Evolutionary conservation across 1,139 yeast species (phyloP).

Genomic region (Maudiozyma humilis): DNA sequence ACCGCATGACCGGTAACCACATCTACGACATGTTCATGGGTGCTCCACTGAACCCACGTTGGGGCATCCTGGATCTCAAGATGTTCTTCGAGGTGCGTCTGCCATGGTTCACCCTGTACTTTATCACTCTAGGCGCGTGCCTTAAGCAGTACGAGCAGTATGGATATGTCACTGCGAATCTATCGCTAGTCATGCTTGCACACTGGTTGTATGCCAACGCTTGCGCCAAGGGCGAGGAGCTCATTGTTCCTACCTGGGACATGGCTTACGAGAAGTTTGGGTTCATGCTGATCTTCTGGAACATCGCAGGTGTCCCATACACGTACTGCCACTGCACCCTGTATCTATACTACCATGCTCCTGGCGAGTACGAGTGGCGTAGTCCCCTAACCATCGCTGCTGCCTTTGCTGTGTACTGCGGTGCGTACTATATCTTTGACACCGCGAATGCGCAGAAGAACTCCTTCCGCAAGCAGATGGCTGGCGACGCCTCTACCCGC

Average conservation of each 20-base stretch:
- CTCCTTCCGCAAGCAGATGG: constrained; percentile 76
- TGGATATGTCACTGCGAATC: constrained; percentile 74
- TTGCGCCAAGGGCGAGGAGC: constrained; percentile 93
- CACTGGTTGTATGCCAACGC: constrained; percentile 96
- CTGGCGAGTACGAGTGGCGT: constrained; percentile 71
- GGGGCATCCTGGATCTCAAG: constrained; percentile 85
- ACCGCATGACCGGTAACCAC: constrained; percentile 84
- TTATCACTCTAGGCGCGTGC: constrained; percentile 64
- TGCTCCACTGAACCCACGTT: constrained; percentile 93
- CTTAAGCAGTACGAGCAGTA: constrained; percentile 71
- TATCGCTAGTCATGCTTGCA: constrained; percentile 64
- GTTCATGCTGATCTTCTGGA: constrained; percentile 96
- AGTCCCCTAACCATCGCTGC: constrained; percentile 42
- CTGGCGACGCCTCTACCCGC: constrained; percentile 67
- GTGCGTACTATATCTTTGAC: constrained; percentile 86
- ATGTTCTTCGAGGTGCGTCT: constrained; percentile 95
- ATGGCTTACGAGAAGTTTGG: constrained; percentile 99
- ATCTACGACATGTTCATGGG: constrained; percentile 94
- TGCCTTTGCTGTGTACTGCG: constrained; percentile 48
- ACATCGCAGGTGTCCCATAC: constrained; percentile 97
- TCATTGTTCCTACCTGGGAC: constrained; percentile 97
- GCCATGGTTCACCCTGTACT: constrained; percentile 90
- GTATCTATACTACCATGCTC: constrained; percentile 72
- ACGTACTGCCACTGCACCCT: constrained; percentile 92
- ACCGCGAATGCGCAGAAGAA: constrained; percentile 94